phyloP scores from a whole-genome alignment of 2,329 filamentous ascomycete genomes.

The Thielaviopsis punctulata region DNA sequence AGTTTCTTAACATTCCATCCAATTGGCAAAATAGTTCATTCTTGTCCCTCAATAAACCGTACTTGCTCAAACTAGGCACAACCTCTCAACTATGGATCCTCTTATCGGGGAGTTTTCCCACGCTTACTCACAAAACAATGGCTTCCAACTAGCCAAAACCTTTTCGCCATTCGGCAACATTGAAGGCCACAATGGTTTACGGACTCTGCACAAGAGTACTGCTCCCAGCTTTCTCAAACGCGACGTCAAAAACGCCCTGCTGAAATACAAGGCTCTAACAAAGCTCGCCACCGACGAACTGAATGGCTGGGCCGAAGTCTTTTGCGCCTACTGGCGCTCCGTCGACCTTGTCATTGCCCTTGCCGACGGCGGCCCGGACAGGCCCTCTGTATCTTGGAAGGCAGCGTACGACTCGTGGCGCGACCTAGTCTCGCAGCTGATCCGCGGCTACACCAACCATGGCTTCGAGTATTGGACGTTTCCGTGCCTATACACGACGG shows the following conservation, averaged over 20 bases:
- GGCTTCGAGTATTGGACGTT: slow-evolving; percentile 82
- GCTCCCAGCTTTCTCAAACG: slow-evolving; percentile 46
- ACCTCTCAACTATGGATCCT: slow-evolving; percentile 41
- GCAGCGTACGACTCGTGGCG: slow-evolving; percentile 81
- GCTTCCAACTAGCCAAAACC: slow-evolving; percentile 56
- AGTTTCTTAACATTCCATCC: background rate
- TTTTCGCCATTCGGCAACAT: slow-evolving; percentile 52
- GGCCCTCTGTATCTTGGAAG: slow-evolving; percentile 36
- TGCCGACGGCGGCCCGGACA: slow-evolving; percentile 30
- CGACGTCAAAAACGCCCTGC: slow-evolving; percentile 58
- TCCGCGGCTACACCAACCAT: slow-evolving; percentile 62
- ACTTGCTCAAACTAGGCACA: background rate
- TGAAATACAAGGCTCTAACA: slow-evolving; percentile 37
- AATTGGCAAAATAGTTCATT: background rate
- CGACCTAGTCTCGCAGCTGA: slow-evolving; percentile 58
- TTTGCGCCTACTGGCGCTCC: slow-evolving; percentile 69
- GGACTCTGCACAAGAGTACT: slow-evolving; percentile 53
- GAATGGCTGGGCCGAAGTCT: slow-evolving; percentile 75
- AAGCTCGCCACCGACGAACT: slow-evolving; percentile 49
- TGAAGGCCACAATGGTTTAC: slow-evolving; percentile 46
- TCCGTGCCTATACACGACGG: slow-evolving; percentile 72
- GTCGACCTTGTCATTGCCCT: slow-evolving; percentile 53
- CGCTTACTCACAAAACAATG: slow-evolving; percentile 47
- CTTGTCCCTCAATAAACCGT: background rate
- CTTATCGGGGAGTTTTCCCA: slow-evolving; percentile 57